A percentile compares a stretch with the other conserved stretches of the same genome.
Evolutionary conservation across 768 basidiomycete genomes (phyloP).

Genomic region (Lentinula sp.): DNA sequence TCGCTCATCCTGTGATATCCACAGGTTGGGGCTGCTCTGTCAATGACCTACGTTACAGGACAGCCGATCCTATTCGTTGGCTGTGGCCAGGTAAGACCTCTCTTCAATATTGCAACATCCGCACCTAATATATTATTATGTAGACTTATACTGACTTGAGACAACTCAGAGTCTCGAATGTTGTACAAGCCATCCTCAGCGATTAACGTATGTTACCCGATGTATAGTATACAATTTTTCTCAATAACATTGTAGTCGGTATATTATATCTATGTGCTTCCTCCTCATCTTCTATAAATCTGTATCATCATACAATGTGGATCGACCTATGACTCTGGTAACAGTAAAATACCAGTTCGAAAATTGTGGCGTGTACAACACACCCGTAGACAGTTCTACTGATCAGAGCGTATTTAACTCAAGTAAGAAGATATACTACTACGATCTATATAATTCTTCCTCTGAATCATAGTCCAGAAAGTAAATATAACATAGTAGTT

Average conservation of each 20-base stretch:
- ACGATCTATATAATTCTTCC: too few species aligned
- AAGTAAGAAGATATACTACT: too few species aligned
- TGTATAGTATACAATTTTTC: not conserved
- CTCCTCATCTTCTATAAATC: not conserved
- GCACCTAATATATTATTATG: not conserved
- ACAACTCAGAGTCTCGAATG: constrained; percentile 84
- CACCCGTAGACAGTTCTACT: too few species aligned
- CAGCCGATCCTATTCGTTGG: constrained; percentile 99
- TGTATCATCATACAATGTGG: not conserved
- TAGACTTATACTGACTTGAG: constrained; percentile 96
- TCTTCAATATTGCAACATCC: not conserved
- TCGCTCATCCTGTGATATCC: not conserved
- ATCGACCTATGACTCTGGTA: too few species aligned
- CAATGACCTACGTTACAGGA: constrained; percentile 98
- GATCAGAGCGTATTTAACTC: too few species aligned
- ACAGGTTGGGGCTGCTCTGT: constrained; percentile 95
- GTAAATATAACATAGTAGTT: too few species aligned
- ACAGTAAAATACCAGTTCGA: too few species aligned
- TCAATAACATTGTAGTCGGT: not conserved
- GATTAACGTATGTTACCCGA: constrained; percentile 35
- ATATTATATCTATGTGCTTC: not conserved
- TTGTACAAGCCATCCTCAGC: constrained; percentile 87
- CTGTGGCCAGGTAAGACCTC: constrained; percentile 73
- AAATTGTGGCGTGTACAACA: too few species aligned
- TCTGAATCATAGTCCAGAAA: too few species aligned